Percentiles rank a stretch among this genome's conserved stretches.
phyloP scores from a whole-genome alignment of 2,329 filamentous ascomycete species.

The Penicillium thymicola region DNA sequence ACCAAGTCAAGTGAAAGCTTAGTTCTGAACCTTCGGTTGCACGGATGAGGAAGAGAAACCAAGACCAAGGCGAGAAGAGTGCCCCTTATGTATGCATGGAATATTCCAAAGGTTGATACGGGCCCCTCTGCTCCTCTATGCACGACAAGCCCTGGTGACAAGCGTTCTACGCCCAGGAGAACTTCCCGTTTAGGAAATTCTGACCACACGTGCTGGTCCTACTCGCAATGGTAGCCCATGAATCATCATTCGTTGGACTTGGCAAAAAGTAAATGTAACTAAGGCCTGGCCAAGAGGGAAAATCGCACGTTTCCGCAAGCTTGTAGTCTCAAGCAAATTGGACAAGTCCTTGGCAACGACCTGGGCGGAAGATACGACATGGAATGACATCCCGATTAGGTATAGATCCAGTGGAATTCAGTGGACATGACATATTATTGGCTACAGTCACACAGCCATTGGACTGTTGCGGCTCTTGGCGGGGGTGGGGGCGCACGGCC shows the following conservation, averaged over 20 bases:
- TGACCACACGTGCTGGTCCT: slow-evolving; percentile 19
- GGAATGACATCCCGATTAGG: slow-evolving; percentile 2
- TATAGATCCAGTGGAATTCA: neutral
- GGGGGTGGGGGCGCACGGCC: slow-evolving; percentile 8
- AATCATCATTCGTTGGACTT: slow-evolving; percentile 7
- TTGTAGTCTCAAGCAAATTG: slow-evolving; percentile 7
- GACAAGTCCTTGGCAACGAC: neutral
- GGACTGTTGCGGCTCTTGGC: slow-evolving; percentile 16
- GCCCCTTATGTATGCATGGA: slow-evolving; percentile 9
- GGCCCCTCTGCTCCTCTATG: slow-evolving; percentile 1
- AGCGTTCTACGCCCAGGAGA: neutral
- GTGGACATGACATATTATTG: neutral
- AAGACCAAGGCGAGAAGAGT: neutral
- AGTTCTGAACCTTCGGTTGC: neutral
- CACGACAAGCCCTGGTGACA: neutral
- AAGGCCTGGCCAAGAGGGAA: neutral
- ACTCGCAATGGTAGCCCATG: slow-evolving; percentile 15
- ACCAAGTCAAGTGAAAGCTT: slow-evolving; percentile 1
- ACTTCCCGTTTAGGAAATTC: neutral
- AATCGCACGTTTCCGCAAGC: slow-evolving; percentile 3
- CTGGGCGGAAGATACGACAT: neutral
- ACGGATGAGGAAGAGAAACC: neutral
- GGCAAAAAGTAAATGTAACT: slow-evolving; percentile 13
- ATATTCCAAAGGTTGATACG: neutral
- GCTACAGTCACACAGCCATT: neutral